These are phyloP conservation scores for Acacia acuminata DNA, from an alignment of 306 rosid genomes.

Conservation along the genomic window DNA sequence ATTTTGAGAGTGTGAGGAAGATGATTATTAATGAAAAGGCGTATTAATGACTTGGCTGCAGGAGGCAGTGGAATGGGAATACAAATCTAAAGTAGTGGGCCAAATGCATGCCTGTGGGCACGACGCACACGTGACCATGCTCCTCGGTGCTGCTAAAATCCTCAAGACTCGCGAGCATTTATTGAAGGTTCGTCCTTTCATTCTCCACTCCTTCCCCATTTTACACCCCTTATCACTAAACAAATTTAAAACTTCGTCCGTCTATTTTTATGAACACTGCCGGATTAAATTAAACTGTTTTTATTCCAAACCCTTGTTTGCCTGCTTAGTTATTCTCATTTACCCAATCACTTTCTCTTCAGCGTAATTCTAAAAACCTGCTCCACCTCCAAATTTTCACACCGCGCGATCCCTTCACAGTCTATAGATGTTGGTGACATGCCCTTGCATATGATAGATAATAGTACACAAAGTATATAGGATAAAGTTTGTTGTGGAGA, in stretches of 20 bases:
- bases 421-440: too few species aligned
- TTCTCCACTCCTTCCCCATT: not conserved
- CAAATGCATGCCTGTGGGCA: conserved; percentile 99
- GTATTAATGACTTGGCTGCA: conserved; percentile 2
- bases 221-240: not conserved
- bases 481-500: too few species aligned
- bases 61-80: conserved; percentile 94
- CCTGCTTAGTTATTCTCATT: not conserved
- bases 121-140: conserved; percentile 98
- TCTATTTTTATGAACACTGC: too few species aligned
- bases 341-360: not conserved
- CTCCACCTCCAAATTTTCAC: too few species aligned
- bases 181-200: conserved; percentile 57
- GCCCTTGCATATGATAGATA: too few species aligned
- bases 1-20: not conserved
- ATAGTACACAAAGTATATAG: too few species aligned
- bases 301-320: not conserved
- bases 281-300: not conserved
- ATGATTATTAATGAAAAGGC: not conserved
- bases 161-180: conserved; percentile 83
- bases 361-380: too few species aligned
- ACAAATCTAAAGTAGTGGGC: conserved; percentile 85
- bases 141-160: conserved; percentile 91
- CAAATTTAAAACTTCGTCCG: not conserved
- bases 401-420: too few species aligned